Base-by-base conservation (phyloP, 495 filamentous ascomycete species). In the Stereocaulon alpinum region DNA sequence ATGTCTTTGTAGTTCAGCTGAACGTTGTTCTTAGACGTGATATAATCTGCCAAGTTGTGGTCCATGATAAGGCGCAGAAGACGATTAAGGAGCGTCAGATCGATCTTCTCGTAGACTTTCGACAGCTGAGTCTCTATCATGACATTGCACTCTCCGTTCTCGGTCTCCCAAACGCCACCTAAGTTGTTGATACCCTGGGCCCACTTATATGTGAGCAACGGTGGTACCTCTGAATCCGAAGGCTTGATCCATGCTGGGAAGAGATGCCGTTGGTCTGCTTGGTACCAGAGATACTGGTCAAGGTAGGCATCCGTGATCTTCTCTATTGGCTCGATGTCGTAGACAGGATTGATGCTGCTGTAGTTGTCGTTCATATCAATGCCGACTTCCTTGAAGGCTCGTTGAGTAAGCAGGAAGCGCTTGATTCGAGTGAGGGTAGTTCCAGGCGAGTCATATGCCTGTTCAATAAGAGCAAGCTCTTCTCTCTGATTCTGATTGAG, bases 341-440 rank as follows among this genome's bases (percentile, higher is more conserved):
- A 99, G 30, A 99, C 94, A 4, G 94, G 94, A 66, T 97, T 99
- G 77, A 97, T 99, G 37, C 87, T 89, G 74, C 86, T 95, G 71
- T 99, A 99, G 66, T 99, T 99, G 74, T 99, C 94, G 70, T 99
- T 99, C 94, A 99, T 99, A 67, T 99, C 94, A 58, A 99, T 97
- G 48, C 93, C 92, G 41, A 99, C 94, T 71, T 99, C 94, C 75
- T 99, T 99, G 77, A 99, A 99, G 1, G 94, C 94, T 68, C 94
- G 82, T 69, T 96, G 91, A 1, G 94, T 99, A 52, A 99, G 81
- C 27, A 99, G 77, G 77, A 96, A 97, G 53, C 94, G 88, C 77
- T 99, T 99, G 73, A 99, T 99, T 62, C 94, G 79, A 30, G 95
- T 92, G 44, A 99, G 73, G 2, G 94, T 97, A 1, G 94, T 97